Evolutionary conservation across 2,329 filamentous ascomycete genomes (phyloP), one percentile per base, ranked within the genome.

Genomic region (Calonectria ilicicola): DNA sequence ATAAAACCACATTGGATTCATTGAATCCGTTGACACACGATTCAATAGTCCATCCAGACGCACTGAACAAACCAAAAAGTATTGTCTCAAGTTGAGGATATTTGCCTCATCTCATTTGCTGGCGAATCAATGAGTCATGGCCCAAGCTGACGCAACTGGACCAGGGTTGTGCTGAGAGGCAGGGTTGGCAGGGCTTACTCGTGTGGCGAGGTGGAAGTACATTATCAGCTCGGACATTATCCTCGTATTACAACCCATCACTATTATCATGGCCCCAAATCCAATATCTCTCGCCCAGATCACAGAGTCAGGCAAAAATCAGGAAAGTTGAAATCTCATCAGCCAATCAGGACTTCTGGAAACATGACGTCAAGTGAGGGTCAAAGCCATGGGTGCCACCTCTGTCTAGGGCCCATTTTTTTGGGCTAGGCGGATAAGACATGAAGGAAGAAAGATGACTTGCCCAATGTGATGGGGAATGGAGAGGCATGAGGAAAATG

Each of bases 331-430:
- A 56, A 72, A 73, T 66, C 19, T 27, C 65, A 70, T 46, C 62
- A 53, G 38, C 78, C 78, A 80, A 80, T 80, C 73, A 80, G 9
- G 29, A 12, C 35, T 32, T 26, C 21, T 44, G 40, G 64, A 75
- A 75, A 76, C 67, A 79, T 80, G 78, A 80, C 78, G 78, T 80
- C 78, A 80, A 75, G 63, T 60, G 42, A 47, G 29, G 53, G 38
- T 32, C 38, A 58, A 38, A 32, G 29, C 53, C 38, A 35, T 14
- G 27, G 53, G 29, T 35, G 29, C 53, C 53, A 58, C 53, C 29
- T 35, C 17, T 26, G 51, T 17, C 53, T 58, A 58, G 29, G 53
- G 53, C 15, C 40, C 40, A 56, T 58, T 58, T 58, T 56, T 58
- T 58, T 35, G 32, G 29, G 53, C 53, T 58, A 14, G n/a, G 29